Evolutionary conservation across 2,329 filamentous ascomycete genomes (phyloP), one percentile per base, ranked within the genome.

Genomic region (Colletotrichum orchidophilum): DNA sequence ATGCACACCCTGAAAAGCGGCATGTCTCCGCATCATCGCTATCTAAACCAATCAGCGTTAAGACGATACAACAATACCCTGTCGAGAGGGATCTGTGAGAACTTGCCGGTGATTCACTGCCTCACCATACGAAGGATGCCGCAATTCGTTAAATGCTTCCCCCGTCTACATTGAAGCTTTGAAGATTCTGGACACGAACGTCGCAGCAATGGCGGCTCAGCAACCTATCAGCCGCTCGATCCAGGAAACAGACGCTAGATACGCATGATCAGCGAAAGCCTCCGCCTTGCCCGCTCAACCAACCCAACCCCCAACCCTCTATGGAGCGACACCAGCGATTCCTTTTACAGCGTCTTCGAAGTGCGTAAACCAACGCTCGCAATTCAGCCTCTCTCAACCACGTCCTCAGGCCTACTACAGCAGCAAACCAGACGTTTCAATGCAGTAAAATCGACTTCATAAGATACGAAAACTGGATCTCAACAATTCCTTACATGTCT

Each of bases 181-280:
- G n/a, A n/a, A n/a, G n/a, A n/a, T n/a, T n/a, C n/a, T n/a, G n/a
- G n/a, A n/a, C n/a, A n/a, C n/a, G n/a, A n/a, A n/a, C n/a, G n/a
- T n/a, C n/a, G n/a, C n/a, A n/a, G n/a, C n/a, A n/a, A 61, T 61
- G 24, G 35, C 58, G 13, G 13, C 58, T 18, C 35, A 27, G 15
- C 21, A 9, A 26, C 53, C 60, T 27, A 24, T 60, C 35, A 55
- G 26, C 7, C 53, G 49, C 11, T 64, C 72, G 11, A 65, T 74
- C 21, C 64, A 50, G 42, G 67, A 73, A 49, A 66, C 73, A 2
- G 50, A 72, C 57, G 67, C 58, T 3, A 63, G 27, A 73, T 55
- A 15, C 73, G 64, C 67, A 7, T 73, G 2, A 53, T 70, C 15
- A 67, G 58, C 31, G 46, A 66, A 15, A 71, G 33, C 24, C 67